phyloP scores from a whole-genome alignment of 257 asterid species.

The Paulownia fortunei region DNA sequence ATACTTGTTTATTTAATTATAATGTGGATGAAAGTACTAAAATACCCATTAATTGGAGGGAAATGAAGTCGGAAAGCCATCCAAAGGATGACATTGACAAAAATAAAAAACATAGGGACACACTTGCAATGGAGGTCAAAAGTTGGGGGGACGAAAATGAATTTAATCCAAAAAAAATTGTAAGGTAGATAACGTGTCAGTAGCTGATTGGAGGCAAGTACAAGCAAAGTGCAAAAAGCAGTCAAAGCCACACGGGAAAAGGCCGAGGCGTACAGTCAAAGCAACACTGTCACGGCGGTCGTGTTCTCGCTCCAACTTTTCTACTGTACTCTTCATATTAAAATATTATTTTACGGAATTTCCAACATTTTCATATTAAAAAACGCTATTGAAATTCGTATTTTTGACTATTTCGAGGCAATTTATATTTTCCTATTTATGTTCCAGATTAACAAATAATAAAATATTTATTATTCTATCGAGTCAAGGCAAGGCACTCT shows the following conservation, averaged over 20 bases:
- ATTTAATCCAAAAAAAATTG: background rate
- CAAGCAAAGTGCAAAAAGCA: constrained; percentile 44
- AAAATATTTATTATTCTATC: constrained; percentile 30
- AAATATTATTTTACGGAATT: constrained; percentile 9
- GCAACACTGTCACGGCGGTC: constrained; percentile 54
- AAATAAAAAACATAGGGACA: background rate
- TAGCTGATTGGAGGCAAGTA: constrained; percentile 26
- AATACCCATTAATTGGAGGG: no score
- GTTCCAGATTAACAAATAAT: constrained; percentile 13
- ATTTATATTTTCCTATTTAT: constrained; percentile 20
- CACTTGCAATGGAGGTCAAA: background rate
- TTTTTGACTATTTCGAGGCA: constrained; percentile 46
- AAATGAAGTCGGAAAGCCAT: no score
- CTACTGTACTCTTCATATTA: background rate
- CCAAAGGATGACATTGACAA: background rate
- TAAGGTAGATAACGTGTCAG: constrained; percentile 24
- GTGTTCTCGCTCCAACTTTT: constrained; percentile 31
- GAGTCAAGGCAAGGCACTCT: constrained; percentile 34
- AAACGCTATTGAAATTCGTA: constrained; percentile 42
- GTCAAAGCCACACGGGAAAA: constrained; percentile 58
- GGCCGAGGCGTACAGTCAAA: constrained; percentile 50
- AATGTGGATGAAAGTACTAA: no score
- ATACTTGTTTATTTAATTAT: no score
- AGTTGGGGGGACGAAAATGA: background rate
- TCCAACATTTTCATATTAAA: constrained; percentile 14